A percentile compares a stretch with the other conserved stretches of the same genome.
These are phyloP conservation scores for Cenchrus americanus DNA, from an alignment of 176 grass and related monocot species.

Conservation along the genomic window DNA sequence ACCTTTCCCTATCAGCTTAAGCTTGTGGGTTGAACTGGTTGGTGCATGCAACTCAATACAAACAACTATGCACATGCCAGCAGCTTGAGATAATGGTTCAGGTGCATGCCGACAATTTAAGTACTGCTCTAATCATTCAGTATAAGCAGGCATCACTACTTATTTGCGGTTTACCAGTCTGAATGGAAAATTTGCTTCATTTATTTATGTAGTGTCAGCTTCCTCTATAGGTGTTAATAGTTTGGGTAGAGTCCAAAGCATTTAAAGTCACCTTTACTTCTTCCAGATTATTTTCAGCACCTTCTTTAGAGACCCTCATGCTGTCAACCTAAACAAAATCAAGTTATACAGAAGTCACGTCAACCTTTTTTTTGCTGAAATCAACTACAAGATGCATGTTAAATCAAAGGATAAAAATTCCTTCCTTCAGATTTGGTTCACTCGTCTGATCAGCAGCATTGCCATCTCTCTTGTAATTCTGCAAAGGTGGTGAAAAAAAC, in stretches of 20 bases:
- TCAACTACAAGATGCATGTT: conserved; percentile 8
- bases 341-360: neutral
- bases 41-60: no score
- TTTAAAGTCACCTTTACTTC: conserved; percentile 25
- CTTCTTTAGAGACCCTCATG: conserved; percentile 6
- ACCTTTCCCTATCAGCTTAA: no score
- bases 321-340: conserved; percentile 29
- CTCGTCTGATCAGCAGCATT: neutral
- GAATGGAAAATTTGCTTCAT: no score
- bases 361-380: neutral
- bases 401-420: conserved; percentile 5
- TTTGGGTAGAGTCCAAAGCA: conserved; percentile 16
- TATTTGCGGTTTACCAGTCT: no score
- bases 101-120: no score
- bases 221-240: no score
- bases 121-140: no score
- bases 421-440: neutral
- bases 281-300: conserved; percentile 16
- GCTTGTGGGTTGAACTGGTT: no score
- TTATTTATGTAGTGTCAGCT: no score
- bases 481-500: conserved; percentile 8
- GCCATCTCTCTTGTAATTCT: conserved; percentile 23
- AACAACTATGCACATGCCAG: no score
- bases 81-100: no score
- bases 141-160: no score